Conservation (phyloP, 208 protist species). For the Trypanosoma brucei region DNA sequence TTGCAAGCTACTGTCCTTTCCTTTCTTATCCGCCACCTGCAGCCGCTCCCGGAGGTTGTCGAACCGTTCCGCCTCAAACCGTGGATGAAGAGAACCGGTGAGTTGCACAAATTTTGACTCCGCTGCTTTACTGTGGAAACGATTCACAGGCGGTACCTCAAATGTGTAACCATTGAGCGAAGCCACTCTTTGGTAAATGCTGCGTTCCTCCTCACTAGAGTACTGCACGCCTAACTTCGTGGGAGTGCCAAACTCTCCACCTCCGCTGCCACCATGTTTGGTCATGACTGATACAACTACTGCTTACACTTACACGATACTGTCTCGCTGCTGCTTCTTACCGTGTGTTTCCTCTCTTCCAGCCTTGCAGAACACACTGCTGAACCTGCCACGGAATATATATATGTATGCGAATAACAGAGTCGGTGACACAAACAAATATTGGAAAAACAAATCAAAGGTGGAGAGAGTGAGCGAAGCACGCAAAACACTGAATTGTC, state of each 20-base stretch:
- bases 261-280: not conserved
- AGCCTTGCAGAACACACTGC: too few relatives aligned
- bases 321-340: too few relatives aligned
- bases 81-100: constrained; percentile 62
- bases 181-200: constrained; percentile 71
- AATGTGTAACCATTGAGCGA: constrained; percentile 77
- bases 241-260: constrained; percentile 27
- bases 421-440: too few relatives aligned
- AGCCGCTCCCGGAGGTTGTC: constrained; percentile 74
- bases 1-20: constrained; percentile 67
- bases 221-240: constrained; percentile 77
- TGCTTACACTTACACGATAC: not conserved
- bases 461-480: too few relatives aligned
- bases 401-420: too few relatives aligned
- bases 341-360: too few relatives aligned
- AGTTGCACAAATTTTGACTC: constrained; percentile 73
- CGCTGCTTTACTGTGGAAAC: constrained; percentile 74
- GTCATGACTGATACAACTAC: not conserved
- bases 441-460: too few relatives aligned
- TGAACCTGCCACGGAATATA: too few relatives aligned
- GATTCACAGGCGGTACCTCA: constrained; percentile 66
- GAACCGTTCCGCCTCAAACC: constrained; percentile 72
- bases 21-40: constrained; percentile 60
- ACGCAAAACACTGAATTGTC: too few relatives aligned
- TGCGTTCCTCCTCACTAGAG: constrained; percentile 56